Base-by-base conservation (phyloP, 169 alveolate genomes). In the Plasmodium coatneyi region DNA sequence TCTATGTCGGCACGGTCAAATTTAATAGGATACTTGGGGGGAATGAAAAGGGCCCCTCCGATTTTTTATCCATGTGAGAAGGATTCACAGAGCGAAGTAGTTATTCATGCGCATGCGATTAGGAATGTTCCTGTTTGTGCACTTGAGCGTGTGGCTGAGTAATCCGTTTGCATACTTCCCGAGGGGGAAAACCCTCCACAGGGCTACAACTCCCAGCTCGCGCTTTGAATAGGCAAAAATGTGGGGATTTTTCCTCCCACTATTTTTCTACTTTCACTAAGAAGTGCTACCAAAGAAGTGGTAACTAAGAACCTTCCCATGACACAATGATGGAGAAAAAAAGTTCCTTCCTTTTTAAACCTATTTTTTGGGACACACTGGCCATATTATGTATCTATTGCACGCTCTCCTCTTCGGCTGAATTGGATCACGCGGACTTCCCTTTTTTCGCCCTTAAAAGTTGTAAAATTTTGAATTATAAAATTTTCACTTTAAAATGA, bases 361-460 rank as follows among this genome's bases (percentile, higher is more conserved):
- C 36, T 9, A 66, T 66, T 66, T 66, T 66, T 19, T 25, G 41
- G 30, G 76, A 28, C 41, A 66, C 28, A 25, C 36, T 71, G 79
- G 16, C 16, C 25, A 5, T n/a, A 71, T 66, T n/a, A 80, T 80
- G 46, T 39, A 39, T 39, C 32, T 7, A 36, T 80, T n/a, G 10
- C 34, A n/a, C 25, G 43, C 81, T 32, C 39, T 28, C 39, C 36
- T 80, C 72, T 25, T 22, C 82, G 78, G 60, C 7, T 66, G 30
- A 81, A 41, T 80, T 41, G 30, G 19, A 5, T 86, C 78, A 84
- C 92, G 9, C 95, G 93, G 41, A 92, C 94, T 19, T 19, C 66
- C 52, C 60, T 93, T 25, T 95, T 83, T 66, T 66, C 6, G 36
- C n/a, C 36, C n/a, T 66, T 66, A 66, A 66, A 66, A 66, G 22